These are phyloP conservation scores for Colletotrichum cereale DNA, from an alignment of 2,329 filamentous ascomycete genomes.

Conservation along the genomic window DNA sequence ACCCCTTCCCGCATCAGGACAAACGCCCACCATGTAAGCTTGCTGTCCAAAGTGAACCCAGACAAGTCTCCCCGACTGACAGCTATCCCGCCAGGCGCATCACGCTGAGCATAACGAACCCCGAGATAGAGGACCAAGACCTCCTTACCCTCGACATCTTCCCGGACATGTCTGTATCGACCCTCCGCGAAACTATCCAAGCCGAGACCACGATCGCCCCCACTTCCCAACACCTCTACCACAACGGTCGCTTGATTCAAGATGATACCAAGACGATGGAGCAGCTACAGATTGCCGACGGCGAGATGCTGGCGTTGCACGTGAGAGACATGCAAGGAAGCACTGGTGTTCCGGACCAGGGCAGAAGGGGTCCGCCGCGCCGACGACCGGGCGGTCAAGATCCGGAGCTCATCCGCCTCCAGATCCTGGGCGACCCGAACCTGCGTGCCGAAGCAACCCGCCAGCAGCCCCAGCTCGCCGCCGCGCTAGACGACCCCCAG, in stretches of 20 bases:
- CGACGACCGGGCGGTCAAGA: constrained; percentile 64
- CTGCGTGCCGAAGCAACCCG: constrained; percentile 78
- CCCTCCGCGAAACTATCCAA: constrained; percentile 89
- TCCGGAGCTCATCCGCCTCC: constrained; percentile 84
- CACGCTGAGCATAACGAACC: constrained; percentile 85
- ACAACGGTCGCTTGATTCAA: constrained; percentile 83
- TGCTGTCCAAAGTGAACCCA: neutral
- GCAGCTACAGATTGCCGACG: constrained; percentile 83
- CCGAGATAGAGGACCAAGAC: constrained; percentile 73
- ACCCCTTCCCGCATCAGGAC: neutral
- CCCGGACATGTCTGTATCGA: constrained; percentile 83
- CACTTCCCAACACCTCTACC: constrained; percentile 84
- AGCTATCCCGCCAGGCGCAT: constrained; percentile 74
- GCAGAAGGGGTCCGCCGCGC: constrained; percentile 53
- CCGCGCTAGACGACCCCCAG: constrained; percentile 79
- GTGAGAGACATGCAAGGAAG: constrained; percentile 71
- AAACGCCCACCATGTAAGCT: constrained; percentile 34
- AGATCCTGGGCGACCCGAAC: constrained; percentile 82
- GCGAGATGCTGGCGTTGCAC: constrained; percentile 92
- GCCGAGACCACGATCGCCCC: constrained; percentile 83
- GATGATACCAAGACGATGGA: constrained; percentile 86
- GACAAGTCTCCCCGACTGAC: constrained; percentile 16
- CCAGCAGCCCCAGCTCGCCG: constrained; percentile 81
- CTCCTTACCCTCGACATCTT: constrained; percentile 87
- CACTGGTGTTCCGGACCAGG: constrained; percentile 54